Evolutionary conservation across 1,284 basidiomycete species (phyloP).

Genomic region (Amylostereum areolatum): DNA sequence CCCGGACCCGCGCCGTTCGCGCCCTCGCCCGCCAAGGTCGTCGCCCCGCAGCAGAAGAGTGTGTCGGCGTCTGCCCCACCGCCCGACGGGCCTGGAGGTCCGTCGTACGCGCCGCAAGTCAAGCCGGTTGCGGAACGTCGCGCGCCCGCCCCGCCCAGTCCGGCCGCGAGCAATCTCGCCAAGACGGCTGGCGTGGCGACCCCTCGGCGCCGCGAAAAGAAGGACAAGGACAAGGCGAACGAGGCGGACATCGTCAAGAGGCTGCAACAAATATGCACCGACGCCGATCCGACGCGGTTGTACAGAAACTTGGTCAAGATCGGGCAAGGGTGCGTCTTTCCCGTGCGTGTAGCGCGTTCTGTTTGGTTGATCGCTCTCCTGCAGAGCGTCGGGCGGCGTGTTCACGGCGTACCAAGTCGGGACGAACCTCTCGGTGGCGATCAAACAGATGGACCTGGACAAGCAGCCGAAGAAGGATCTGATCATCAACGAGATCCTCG

Average conservation of each 20-base stretch:
- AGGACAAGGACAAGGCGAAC: conserved; percentile 73
- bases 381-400: conserved; percentile 92
- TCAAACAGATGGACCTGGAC: conserved; percentile 99
- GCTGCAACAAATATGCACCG: conserved; percentile 91
- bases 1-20: conserved; percentile 21
- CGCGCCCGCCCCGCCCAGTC: conserved; percentile 34
- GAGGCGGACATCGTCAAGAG: conserved; percentile 90
- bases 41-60: conserved; percentile 24
- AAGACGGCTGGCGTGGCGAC: conserved; percentile 64
- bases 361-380: conserved; percentile 2
- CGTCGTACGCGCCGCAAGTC: conserved; percentile 21
- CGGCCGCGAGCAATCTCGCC: conserved; percentile 52
- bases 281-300: conserved; percentile 92
- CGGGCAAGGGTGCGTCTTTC: conserved; percentile 80
- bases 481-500: conserved; percentile 99
- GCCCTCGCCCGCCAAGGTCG: conserved; percentile 5
- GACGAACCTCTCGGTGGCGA: conserved; percentile 90
- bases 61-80: conserved; percentile 50
- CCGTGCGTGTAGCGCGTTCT: conserved; percentile 8
- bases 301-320: conserved; percentile 95
- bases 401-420: conserved; percentile 98
- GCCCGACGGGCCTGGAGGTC: conserved; percentile 44
- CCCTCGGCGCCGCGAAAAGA: conserved; percentile 82
- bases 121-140: conserved; percentile 14
- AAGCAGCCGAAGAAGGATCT: conserved; percentile 99